A percentile compares a stretch with the other conserved stretches of the same genome.
These are phyloP conservation scores for Iberis pinnata DNA, from an alignment of 345 rosid genomes.

Conservation along the genomic window DNA sequence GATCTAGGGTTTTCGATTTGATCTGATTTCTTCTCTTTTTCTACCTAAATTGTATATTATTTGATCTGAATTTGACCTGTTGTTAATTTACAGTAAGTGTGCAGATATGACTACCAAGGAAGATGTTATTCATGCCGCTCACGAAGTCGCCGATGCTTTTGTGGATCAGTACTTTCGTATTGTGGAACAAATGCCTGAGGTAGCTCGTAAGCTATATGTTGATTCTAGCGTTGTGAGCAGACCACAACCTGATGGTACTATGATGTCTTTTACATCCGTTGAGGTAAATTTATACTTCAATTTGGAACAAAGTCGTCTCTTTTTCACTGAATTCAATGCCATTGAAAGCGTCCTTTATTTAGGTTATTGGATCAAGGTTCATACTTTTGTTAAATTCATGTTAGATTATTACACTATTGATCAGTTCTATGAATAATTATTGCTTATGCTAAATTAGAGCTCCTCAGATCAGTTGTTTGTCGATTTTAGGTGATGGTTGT, in stretches of 20 bases:
- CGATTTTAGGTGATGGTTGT: background rate
- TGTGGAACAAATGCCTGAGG: background rate
- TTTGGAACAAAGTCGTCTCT: background rate
- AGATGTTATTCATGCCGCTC: constrained; percentile 13
- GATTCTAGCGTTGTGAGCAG: constrained; percentile 21
- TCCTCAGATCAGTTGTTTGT: background rate
- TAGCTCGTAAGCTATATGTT: constrained; percentile 17
- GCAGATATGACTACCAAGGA: constrained; percentile 34
- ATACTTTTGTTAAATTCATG: background rate
- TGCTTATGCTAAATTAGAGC: background rate
- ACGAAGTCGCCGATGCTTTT: constrained; percentile 16
- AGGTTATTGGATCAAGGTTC: background rate
- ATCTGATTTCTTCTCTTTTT: too few relatives aligned
- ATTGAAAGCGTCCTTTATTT: too few relatives aligned
- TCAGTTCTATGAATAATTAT: background rate
- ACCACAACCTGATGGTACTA: constrained; percentile 27
- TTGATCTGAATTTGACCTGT: too few relatives aligned
- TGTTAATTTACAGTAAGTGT: background rate
- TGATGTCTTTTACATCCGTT: constrained; percentile 24
- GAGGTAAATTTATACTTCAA: constrained; percentile 15
- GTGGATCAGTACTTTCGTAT: constrained; percentile 16
- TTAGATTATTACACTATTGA: background rate
- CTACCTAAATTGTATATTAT: too few relatives aligned
- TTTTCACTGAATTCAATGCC: too few relatives aligned
- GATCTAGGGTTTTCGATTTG: too few relatives aligned